Evolutionary conservation across 2,329 filamentous ascomycete genomes (phyloP), one percentile per base, ranked within the genome.

Genomic region (Aspergillus sp.): DNA sequence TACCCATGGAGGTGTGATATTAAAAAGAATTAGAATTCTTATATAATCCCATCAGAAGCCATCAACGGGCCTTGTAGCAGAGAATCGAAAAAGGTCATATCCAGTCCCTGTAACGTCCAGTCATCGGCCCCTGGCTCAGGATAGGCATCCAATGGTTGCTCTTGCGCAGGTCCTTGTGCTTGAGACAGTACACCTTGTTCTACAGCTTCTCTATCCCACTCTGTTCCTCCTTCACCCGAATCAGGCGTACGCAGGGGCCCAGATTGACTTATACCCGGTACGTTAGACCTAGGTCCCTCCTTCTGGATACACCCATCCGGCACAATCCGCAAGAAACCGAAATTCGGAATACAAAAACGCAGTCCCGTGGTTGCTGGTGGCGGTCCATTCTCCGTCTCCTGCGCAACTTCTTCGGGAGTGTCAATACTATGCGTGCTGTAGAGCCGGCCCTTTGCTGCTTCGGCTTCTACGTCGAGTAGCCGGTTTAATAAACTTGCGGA

Each of bases 261-360:
- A 35, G 14, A 19, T 12, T 35, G 14, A 19, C 7, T 1, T 27
- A 9, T 19, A 19, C 19, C 35, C 21, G 4, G 15, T 11, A 9
- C 41, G n/a, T 31, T n/a, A 8, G 40, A 21, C 21, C 19, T 9
- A 12, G 40, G 17, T 17, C 9, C 8, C 27, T 50, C 39, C 37
- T 52, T 51, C 14, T 19, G 41, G 7, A 55, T 35, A 17, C n/a
- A 31, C 3, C 52, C 50, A 33, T 47, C 45, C 17, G 63, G 63
- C 14, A 65, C 65, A 27, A 80, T 75, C 27, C 67, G 69, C 15
- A 82, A 68, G 1, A 67, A 72, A 1, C 79, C 77, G 21, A 79
- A 69, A 41, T 77, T 76, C 0, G 80, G 80, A 17, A 82, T 74
- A 12, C 72, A 66, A 12, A 82, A 74, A 17, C 63, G 62, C 3